phyloP scores from a whole-genome alignment of 1,284 basidiomycete species.

The Wallemia ichthyophaga region DNA sequence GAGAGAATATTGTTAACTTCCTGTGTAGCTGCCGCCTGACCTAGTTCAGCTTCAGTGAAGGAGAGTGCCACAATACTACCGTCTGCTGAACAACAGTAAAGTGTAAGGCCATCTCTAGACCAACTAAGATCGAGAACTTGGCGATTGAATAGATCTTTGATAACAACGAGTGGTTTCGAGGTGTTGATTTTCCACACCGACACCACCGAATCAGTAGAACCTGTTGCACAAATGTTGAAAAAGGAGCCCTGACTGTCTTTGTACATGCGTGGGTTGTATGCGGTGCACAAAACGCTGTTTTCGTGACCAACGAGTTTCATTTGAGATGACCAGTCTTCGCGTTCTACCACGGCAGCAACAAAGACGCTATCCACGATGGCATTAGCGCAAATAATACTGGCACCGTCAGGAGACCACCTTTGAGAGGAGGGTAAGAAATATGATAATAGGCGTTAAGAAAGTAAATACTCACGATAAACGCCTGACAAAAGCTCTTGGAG shows the following conservation, averaged over 20 bases:
- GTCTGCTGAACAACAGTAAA: slow-evolving; percentile 87
- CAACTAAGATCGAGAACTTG: slow-evolving; percentile 88
- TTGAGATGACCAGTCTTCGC: slow-evolving; percentile 57
- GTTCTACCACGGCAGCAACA: slow-evolving; percentile 74
- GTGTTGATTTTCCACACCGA: slow-evolving; percentile 83
- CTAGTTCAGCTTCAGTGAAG: slow-evolving; percentile 50
- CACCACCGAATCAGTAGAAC: slow-evolving; percentile 23
- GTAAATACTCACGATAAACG: slow-evolving; percentile 37
- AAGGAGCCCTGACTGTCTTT: background rate
- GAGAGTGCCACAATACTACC: slow-evolving; percentile 67
- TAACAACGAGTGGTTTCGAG: slow-evolving; percentile 62
- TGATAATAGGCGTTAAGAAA: background rate
- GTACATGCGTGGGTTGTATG: background rate
- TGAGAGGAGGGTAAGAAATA: background rate
- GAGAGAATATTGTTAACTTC: background rate
- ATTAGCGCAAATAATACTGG: slow-evolving; percentile 83
- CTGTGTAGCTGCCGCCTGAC: slow-evolving; percentile 20
- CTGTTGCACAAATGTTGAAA: slow-evolving; percentile 5
- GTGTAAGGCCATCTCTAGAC: slow-evolving; percentile 66
- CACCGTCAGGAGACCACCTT: slow-evolving; percentile 98
- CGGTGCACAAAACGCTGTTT: slow-evolving; percentile 47
- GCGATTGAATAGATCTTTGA: slow-evolving; percentile 73
- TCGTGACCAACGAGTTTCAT: slow-evolving; percentile 88
- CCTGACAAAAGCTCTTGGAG: slow-evolving; percentile 79
- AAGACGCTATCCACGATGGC: slow-evolving; percentile 95